Base-by-base conservation (phyloP, 2,329 filamentous ascomycete species). In the Podosphaera fusca region DNA sequence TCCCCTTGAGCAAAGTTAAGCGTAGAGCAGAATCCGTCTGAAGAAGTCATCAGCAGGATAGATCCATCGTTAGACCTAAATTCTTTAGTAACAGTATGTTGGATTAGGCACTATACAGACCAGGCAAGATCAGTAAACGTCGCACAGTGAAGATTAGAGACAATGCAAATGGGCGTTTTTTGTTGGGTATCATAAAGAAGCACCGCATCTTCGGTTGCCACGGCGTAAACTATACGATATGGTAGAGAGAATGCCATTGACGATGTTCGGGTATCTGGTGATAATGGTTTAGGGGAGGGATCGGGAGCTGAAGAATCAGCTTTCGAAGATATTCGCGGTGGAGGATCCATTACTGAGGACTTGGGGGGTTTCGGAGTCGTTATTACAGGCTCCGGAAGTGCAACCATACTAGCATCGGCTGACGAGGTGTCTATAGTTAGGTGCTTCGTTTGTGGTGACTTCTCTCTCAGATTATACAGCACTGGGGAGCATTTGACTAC, bases 111-210 rank as follows among this genome's bases (percentile, higher is more conserved):
- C 10, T 5, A 31, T 29, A 70, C 82, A 69, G 79, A 95, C 92
- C 92, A 98, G 38, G 87, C 84, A 59, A 98, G 73, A 68, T 98
- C 92, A 0, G 92, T 98, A 67, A 98, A 98, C 0, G 92, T 96
- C 3, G 92, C 89, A 69, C 90, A 95, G 69, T 98, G 92, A 61
- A 98, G 72, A 66, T 98, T 98, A 76, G 88, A 96, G 54, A 98
- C 90, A 45, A 96, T 78, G 67, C 88, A 95, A 40, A 98, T 74
- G 2, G 92, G 92, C 6, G 87, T 94, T 65, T 89, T 85, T 67
- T 98, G 92, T 67, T 98, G 92, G 0, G 92, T 98, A 69, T 98
- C 92, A 67, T 98, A 98, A 30, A 98, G 76, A 49, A 95, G 74
- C 3, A 98, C 86, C 0, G 92, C 86, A 70, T 98, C 92, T 67